A percentile compares a stretch with the other conserved stretches of the same genome.
Conservation (phyloP, 139 green algal genomes). For the Volvox africanus region DNA sequence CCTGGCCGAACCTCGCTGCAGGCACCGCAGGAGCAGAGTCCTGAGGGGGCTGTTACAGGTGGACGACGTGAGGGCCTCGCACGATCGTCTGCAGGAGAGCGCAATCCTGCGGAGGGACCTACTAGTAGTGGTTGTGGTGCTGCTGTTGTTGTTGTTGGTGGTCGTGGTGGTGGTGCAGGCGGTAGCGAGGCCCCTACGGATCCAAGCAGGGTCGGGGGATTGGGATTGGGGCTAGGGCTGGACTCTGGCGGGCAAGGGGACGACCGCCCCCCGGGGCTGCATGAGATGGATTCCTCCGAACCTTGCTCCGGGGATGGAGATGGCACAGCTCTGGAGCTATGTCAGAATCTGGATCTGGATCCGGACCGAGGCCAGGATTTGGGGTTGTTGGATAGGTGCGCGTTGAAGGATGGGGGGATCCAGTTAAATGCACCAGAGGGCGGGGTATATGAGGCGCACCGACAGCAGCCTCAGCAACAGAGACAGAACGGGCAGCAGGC, state of each 20-base stretch:
- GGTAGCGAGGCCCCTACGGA: background rate
- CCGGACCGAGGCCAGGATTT: background rate
- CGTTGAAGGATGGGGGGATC: no score
- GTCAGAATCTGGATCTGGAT: background rate
- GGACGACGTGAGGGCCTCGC: no score
- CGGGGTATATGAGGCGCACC: no score
- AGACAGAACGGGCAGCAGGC: background rate
- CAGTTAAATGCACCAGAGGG: no score
- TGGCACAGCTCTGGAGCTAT: background rate
- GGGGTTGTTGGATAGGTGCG: no score
- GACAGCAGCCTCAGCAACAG: background rate
- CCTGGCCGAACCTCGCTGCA: no score
- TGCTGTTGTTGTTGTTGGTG: background rate
- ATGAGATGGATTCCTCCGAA: background rate
- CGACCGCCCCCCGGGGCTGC: background rate
- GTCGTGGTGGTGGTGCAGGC: background rate
- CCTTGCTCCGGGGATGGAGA: background rate
- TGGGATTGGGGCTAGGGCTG: background rate
- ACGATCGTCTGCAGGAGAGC: no score
- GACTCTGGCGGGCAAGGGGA: background rate
- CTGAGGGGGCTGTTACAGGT: no score
- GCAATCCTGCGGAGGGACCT: no score
- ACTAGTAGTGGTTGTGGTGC: no score
- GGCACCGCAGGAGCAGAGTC: no score
- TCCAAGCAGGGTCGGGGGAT: no score